phyloP scores from a whole-genome alignment of 306 rosid species.

The Pyrus bretschneideri region DNA sequence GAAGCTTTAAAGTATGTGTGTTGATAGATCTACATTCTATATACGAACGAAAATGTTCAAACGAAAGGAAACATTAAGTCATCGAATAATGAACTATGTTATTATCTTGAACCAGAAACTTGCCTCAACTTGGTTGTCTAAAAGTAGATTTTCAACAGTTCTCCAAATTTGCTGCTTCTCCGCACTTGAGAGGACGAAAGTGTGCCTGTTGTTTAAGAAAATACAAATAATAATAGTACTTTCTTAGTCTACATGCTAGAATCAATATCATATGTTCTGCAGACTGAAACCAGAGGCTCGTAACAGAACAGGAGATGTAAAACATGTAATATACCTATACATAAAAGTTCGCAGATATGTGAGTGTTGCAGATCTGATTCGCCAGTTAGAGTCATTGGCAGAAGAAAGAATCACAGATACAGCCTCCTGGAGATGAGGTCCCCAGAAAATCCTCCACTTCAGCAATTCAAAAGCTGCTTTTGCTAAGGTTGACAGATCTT shows the following conservation, averaged over 20 bases:
- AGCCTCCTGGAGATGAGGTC: constrained; percentile 71
- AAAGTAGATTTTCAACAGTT: constrained; percentile 81
- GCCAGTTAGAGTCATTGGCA: constrained; percentile 85
- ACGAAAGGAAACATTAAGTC: neutral
- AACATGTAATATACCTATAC: constrained; percentile 61
- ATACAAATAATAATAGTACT: neutral
- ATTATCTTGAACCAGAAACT: constrained; percentile 22
- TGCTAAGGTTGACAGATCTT: constrained; percentile 91
- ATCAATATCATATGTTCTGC: neutral
- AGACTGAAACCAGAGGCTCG: neutral
- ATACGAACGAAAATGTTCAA: neutral
- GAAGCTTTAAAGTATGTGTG: neutral
- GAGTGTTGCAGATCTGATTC: constrained; percentile 87
- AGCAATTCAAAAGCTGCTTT: constrained; percentile 85
- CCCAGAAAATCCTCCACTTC: constrained; percentile 89
- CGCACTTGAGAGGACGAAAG: constrained; percentile 58
- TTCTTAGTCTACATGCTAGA: neutral
- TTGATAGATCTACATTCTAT: neutral
- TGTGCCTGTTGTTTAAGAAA: constrained; percentile 66
- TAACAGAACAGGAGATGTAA: neutral
- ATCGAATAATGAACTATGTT: neutral
- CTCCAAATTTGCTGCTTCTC: constrained; percentile 81
- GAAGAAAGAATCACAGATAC: constrained; percentile 79
- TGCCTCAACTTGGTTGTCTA: constrained; percentile 99
- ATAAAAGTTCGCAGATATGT: constrained; percentile 89